Evolutionary conservation across 148 eudicot genomes (phyloP), one percentile per base, ranked within the genome.

Genomic region (Chenopodium quinoa): DNA sequence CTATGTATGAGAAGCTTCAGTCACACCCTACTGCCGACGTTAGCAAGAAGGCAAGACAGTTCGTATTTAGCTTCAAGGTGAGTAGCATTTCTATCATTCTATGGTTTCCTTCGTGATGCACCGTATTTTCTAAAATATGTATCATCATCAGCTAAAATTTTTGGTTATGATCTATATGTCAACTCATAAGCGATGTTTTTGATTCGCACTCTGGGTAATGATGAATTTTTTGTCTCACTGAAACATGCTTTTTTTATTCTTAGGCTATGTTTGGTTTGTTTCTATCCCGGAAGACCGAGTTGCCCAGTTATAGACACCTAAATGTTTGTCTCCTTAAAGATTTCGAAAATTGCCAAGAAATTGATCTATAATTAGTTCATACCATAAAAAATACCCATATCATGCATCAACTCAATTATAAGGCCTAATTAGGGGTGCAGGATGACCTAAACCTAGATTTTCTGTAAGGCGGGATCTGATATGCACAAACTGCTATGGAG

Each of bases 1-100:
- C 16, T 12, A 92, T 93, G 97, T 95, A 95, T 81, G 95, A 92
- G 87, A 95, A 85, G 84, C 97, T 95, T 77, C 92, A 91, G 86
- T 86, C 96, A 60, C 98, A 93, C 79, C 93, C 97, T 47, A 92
- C 86, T 84, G 88, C 86, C 85, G 76, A 80, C 86, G 94, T 95
- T 78, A 89, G 87, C 88, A 93, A 91, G 90, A 90, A 75, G 81
- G 98, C 98, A 20, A 88, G 81, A 73, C 94, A 95, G 27, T 87
- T 93, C 60, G 29, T 85, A 77, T 92, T 89, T 78, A 81, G 96
- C 88, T 95, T 95, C 82, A 86, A 93, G 96, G 98, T 95, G 87
- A 85, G 65, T 50, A 73, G 17, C 63, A 44, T 25, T 44, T 76
- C 62, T 27, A 27, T 27, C 29, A 27, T 27, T 27, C 29, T 60